These are phyloP conservation scores for Trichoderma erinaceum DNA, from an alignment of 495 filamentous ascomycete species.

Conservation along the genomic window DNA sequence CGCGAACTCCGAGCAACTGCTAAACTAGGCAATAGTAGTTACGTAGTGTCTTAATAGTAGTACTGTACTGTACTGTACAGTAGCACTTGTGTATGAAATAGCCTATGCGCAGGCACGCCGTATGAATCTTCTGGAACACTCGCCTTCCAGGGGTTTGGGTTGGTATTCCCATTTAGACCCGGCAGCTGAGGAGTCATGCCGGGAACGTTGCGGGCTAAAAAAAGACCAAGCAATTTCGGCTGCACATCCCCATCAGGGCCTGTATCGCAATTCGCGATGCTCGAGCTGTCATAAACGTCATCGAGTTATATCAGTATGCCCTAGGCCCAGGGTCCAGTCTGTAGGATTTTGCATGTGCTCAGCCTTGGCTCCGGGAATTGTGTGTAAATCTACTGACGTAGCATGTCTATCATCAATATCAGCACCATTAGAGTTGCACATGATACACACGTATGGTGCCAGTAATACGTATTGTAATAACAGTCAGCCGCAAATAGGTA, in stretches of 20 bases:
- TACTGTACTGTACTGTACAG: too few species aligned
- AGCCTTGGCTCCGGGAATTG: not conserved
- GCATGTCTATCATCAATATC: too few species aligned
- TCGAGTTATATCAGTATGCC: not conserved
- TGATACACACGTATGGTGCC: too few species aligned
- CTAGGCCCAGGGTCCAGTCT: too few species aligned
- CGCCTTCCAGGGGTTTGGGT: not conserved
- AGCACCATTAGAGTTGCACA: too few species aligned
- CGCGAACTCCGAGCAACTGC: too few species aligned
- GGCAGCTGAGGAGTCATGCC: not conserved
- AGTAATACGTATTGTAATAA: too few species aligned
- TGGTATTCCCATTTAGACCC: not conserved
- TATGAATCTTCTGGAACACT: not conserved
- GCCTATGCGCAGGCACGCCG: not conserved
- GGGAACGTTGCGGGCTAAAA: not conserved
- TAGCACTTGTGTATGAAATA: too few species aligned
- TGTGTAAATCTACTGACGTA: not conserved
- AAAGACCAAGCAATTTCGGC: conserved; percentile 1
- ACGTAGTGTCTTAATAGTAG: too few species aligned
- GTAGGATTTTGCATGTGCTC: too few species aligned
- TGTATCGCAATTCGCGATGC: not conserved
- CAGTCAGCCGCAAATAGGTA: too few species aligned
- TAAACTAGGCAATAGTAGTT: too few species aligned
- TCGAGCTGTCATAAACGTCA: conserved; percentile 6
- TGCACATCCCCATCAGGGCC: not conserved